phyloP scores from a whole-genome alignment of 768 basidiomycete genomes.

The Naganishia antarctica region DNA sequence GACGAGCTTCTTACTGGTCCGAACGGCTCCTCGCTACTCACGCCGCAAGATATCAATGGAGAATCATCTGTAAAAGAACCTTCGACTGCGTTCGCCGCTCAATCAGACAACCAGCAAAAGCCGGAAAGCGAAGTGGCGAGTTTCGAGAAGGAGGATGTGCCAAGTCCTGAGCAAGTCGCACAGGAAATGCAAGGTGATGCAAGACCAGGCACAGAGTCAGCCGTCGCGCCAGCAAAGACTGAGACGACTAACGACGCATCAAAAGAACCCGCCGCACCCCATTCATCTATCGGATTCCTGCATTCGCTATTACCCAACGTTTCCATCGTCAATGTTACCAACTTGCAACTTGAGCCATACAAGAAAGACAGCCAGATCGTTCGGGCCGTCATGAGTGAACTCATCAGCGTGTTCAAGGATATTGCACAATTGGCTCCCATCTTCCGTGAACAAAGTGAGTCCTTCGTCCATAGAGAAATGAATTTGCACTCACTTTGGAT shows the following conservation, averaged over 20 bases:
- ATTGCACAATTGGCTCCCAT: constrained; percentile 94
- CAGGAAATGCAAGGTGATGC: constrained; percentile 50
- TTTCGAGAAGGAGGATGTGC: constrained; percentile 36
- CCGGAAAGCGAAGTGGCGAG: constrained; percentile 44
- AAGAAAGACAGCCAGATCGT: constrained; percentile 86
- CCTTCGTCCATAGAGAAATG: constrained; percentile 16
- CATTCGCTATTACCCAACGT: constrained; percentile 68
- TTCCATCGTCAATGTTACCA: constrained; percentile 83
- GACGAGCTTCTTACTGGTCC: constrained; percentile 64
- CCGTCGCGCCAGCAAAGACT: not conserved
- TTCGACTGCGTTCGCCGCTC: constrained; percentile 45
- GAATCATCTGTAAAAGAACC: constrained; percentile 51
- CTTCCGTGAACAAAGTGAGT: constrained; percentile 80
- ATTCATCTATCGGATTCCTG: constrained; percentile 42
- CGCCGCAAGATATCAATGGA: constrained; percentile 25
- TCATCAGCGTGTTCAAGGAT: constrained; percentile 96
- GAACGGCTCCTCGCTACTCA: constrained; percentile 5
- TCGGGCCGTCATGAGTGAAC: constrained; percentile 91
- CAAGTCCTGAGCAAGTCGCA: constrained; percentile 33
- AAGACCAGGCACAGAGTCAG: constrained; percentile 26
- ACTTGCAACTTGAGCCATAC: constrained; percentile 73
- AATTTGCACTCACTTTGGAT: constrained; percentile 5
- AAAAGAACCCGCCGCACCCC: constrained; percentile 20
- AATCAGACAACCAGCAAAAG: constrained; percentile 18
- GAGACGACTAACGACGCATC: not conserved